Evolutionary conservation across 495 filamentous ascomycete species (phyloP), one percentile per base, ranked within the genome.

Genomic region (Penicillium cinerascens): DNA sequence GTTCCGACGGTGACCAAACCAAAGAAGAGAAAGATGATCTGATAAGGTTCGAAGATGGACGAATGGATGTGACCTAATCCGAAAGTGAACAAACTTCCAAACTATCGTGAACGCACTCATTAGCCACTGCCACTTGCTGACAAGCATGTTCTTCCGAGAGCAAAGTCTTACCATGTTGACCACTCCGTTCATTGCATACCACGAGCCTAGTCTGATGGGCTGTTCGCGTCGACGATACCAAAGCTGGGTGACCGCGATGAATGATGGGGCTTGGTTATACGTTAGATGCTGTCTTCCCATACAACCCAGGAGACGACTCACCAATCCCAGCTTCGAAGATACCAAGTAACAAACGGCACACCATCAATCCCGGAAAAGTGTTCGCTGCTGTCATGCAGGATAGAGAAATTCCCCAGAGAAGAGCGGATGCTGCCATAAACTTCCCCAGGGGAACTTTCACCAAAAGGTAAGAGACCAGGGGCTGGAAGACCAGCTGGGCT

Each of bases 161-260:
- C 6, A 16, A 18, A n/a, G n/a, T 17, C 69, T 58, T 15, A 78
- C 75, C 77, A 79, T 79, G 47, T 79, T 76, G 20, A 76, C 75
- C 22, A 79, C 68, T 21, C 76, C 76, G 52, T 81, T 80, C 79
- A 82, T 82, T 3, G 78, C 75, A 61, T 85, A 83, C 82, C 82
- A 85, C 13, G 77, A 74, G 23, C 79, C 77, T 33, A 78, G 76
- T 26, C 81, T 63, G 23, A 81, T 69, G 2, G 82, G 82, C 65
- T 85, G 82, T 55, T 85, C 82, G 15, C 70, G 63, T 35, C 82
- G 73, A 49, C 79, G 68, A 59, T 80, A 85, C 82, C 82, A 85
- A 80, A 84, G 82, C 55, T 82, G 79, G 1, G 80, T 80, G 5
- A 84, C 72, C 1, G 81, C 81, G 44, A 84, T 76, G 48, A 83